Conservation (phyloP, 2,329 filamentous ascomycete genomes). For the Uncinocarpus reesii region DNA sequence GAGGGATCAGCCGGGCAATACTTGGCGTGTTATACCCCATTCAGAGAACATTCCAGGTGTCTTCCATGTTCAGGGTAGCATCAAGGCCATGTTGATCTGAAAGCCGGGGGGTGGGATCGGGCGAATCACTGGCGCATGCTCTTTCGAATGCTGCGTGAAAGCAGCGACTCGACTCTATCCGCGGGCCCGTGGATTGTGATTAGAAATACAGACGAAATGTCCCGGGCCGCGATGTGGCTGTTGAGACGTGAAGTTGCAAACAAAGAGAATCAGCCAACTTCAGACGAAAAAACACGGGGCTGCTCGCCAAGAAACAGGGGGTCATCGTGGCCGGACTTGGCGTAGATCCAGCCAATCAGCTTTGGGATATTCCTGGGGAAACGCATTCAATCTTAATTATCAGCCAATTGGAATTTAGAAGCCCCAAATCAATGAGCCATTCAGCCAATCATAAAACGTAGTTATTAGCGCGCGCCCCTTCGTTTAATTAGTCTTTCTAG, state of each 20-base stretch:
- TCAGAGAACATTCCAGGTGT: constrained; percentile 2
- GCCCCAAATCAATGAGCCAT: background rate
- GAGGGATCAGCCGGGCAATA: too few relatives aligned
- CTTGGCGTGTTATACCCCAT: background rate
- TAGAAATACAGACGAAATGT: too few relatives aligned
- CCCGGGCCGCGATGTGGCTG: too few relatives aligned
- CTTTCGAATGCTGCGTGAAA: too few relatives aligned
- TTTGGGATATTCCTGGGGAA: too few relatives aligned
- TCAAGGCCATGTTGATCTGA: background rate
- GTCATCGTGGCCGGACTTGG: background rate
- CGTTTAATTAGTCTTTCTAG: constrained; percentile 6
- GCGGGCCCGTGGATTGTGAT: too few relatives aligned
- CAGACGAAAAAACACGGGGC: background rate
- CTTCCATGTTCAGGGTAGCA: constrained; percentile 2
- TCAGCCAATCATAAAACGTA: background rate
- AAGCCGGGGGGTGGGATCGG: too few relatives aligned
- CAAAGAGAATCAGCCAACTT: background rate
- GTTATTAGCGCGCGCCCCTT: background rate
- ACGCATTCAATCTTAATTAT: background rate
- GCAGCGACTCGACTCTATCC: too few relatives aligned
- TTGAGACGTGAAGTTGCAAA: too few relatives aligned
- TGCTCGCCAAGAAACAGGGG: background rate
- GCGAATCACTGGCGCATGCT: too few relatives aligned
- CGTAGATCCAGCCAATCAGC: background rate
- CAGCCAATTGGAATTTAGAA: background rate